Conservation (phyloP, 192 early-diverging fungal species). For the Thamnidium elegans region DNA sequence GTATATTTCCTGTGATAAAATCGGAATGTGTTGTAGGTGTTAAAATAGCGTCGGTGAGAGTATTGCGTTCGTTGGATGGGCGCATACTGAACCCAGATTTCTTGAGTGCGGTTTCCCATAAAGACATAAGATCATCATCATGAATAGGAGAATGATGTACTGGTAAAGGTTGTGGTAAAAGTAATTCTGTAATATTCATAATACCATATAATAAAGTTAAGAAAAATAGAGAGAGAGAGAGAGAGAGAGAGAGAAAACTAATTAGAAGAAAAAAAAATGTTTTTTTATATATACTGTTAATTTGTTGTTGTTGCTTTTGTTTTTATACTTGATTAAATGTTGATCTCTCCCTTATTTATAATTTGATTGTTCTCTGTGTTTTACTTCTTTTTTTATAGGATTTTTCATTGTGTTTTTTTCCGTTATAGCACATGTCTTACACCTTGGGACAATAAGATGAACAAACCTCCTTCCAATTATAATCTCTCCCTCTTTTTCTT, state of each 20-base stretch:
- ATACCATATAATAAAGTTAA: not conserved
- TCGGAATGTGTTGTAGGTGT: not conserved
- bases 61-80: slow-evolving; percentile 2
- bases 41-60: slow-evolving; percentile 19
- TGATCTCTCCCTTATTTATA: too few species aligned
- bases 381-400: too few species aligned
- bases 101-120: slow-evolving; percentile 15
- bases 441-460: too few species aligned
- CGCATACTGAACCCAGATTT: slow-evolving; percentile 11
- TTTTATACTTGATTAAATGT: too few species aligned
- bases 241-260: not conserved
- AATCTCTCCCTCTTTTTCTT: too few species aligned
- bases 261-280: not conserved
- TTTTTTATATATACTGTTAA: too few species aligned
- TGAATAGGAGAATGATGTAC: slow-evolving; percentile 12
- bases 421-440: too few species aligned
- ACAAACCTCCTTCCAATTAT: too few species aligned
- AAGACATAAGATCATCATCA: slow-evolving; percentile 20
- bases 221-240: not conserved
- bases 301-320: too few species aligned
- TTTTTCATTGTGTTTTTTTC: too few species aligned
- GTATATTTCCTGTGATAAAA: not conserved
- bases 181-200: slow-evolving; percentile 30
- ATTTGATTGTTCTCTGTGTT: too few species aligned
- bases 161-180: not conserved